phyloP scores from a whole-genome alignment of 164 flowering plant species.

The Chloranthus sessilifolius region DNA sequence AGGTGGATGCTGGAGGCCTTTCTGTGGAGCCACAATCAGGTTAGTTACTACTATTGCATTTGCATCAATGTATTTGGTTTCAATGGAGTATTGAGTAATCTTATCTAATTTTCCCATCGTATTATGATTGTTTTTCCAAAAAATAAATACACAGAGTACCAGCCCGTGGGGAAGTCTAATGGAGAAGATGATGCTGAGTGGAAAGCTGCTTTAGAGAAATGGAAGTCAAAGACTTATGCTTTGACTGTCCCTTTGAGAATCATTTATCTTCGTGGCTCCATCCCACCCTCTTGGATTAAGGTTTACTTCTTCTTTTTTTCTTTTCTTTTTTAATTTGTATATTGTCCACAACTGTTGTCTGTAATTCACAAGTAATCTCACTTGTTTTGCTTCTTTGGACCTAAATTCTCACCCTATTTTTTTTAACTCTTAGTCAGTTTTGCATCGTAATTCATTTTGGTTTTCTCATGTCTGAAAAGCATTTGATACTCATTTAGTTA shows the following conservation, averaged over 20 bases:
- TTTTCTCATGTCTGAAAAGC: not conserved
- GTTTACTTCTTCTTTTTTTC: slow-evolving; percentile 13
- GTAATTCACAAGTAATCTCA: too few species aligned
- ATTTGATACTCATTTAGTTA: too few species aligned
- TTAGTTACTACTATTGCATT: too few species aligned
- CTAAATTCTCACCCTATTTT: not conserved
- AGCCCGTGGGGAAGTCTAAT: too few species aligned
- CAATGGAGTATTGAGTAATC: too few species aligned
- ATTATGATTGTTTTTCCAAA: too few species aligned
- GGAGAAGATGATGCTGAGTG: slow-evolving; percentile 43
- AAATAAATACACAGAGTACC: too few species aligned
- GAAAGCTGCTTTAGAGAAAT: slow-evolving; percentile 52
- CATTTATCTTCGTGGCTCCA: slow-evolving; percentile 69
- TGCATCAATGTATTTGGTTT: too few species aligned
- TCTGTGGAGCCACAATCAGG: slow-evolving; percentile 4
- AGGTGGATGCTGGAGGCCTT: not conserved
- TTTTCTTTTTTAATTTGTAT: too few species aligned
- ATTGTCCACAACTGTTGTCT: too few species aligned
- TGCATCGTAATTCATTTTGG: too few species aligned
- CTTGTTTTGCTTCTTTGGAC: not conserved
- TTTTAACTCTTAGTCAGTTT: not conserved
- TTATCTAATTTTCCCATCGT: too few species aligned
- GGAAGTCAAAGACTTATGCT: slow-evolving; percentile 73
- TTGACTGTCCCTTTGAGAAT: slow-evolving; percentile 71
- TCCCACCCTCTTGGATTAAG: slow-evolving; percentile 54